These are phyloP conservation scores for Saturnispora ahearnii DNA, from an alignment of 805 yeast genomes.

Conservation along the genomic window DNA sequence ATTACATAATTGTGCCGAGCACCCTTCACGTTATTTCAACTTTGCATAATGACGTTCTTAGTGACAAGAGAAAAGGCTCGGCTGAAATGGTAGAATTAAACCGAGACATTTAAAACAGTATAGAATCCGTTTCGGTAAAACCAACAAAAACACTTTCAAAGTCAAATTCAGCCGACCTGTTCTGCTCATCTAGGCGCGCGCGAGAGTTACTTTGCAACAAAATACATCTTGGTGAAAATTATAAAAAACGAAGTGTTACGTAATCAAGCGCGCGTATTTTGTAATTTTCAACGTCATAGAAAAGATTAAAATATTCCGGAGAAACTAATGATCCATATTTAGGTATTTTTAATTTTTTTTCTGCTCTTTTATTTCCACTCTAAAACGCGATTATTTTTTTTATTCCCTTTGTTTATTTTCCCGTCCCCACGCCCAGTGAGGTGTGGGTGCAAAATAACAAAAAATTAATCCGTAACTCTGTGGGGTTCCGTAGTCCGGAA, in stretches of 20 bases:
- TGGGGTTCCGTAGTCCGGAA: slow-evolving; percentile 1
- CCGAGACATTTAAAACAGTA: no score
- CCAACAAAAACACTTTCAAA: no score
- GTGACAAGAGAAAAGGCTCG: no score
- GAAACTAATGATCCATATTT: no score
- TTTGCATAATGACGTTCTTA: no score
- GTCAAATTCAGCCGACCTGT: no score
- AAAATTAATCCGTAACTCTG: neutral
- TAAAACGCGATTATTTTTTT: neutral
- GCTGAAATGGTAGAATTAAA: no score
- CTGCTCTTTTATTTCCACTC: neutral
- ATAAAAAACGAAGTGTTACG: neutral
- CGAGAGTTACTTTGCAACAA: neutral
- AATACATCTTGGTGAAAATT: neutral
- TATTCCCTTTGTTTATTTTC: neutral
- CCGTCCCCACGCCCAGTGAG: neutral
- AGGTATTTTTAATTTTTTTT: neutral
- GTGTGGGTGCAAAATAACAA: neutral
- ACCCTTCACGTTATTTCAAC: no score
- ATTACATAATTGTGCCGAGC: neutral
- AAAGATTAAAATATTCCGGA: no score
- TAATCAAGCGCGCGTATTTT: neutral
- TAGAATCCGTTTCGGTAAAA: no score
- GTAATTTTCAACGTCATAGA: neutral
- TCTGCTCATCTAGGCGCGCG: no score